Conservation (phyloP, 257 asterid genomes). For the Fraxinus americana region DNA sequence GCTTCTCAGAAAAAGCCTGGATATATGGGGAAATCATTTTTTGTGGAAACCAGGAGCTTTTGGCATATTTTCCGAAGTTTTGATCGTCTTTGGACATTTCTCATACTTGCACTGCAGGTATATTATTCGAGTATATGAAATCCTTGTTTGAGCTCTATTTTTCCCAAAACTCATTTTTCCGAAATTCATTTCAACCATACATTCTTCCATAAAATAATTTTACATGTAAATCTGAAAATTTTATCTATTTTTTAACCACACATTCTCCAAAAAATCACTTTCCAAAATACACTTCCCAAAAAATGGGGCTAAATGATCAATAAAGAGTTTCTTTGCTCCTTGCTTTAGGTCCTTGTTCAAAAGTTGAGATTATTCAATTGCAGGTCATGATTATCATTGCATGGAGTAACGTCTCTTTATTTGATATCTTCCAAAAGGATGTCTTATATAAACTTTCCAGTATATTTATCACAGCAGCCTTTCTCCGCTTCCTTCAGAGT, state of each 20-base stretch:
- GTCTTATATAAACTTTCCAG: conserved; percentile 65
- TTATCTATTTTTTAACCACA: no score
- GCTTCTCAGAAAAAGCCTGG: conserved; percentile 31
- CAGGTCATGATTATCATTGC: conserved; percentile 64
- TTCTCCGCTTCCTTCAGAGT: conserved; percentile 92
- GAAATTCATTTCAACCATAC: no score
- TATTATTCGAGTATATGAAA: conserved; percentile 2
- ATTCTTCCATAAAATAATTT: no score
- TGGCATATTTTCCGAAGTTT: conserved; percentile 79
- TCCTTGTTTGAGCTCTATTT: no score
- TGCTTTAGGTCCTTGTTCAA: conserved; percentile 19
- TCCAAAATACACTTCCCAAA: no score
- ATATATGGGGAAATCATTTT: conserved; percentile 65
- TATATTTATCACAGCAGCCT: conserved; percentile 89
- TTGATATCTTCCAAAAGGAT: conserved; percentile 60
- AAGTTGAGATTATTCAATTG: conserved; percentile 29
- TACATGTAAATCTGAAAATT: no score
- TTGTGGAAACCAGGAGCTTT: conserved; percentile 69
- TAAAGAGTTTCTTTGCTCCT: background rate
- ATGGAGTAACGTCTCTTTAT: conserved; percentile 63
- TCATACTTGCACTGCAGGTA: conserved; percentile 62
- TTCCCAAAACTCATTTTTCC: no score
- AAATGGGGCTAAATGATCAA: background rate
- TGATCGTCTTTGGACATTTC: conserved; percentile 73
- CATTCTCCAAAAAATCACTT: no score